Percentiles rank a stretch among this genome's conserved stretches.
phyloP scores from a whole-genome alignment of 352 stramenopile species.

The Thraustochytrium sp. region DNA sequence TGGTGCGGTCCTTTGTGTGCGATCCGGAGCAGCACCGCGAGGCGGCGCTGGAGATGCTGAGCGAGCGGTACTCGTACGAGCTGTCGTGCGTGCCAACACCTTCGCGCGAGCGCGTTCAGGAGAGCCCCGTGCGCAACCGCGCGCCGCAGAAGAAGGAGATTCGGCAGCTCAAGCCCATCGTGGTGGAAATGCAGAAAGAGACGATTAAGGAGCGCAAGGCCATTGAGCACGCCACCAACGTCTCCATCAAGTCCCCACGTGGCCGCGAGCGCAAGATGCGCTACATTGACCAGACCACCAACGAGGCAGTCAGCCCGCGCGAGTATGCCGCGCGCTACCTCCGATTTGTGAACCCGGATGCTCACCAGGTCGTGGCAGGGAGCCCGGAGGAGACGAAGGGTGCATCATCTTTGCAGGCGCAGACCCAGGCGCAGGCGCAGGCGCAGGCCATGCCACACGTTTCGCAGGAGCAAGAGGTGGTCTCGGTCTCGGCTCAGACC shows the following conservation, averaged over 20 bases:
- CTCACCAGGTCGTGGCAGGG: not conserved
- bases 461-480: no score
- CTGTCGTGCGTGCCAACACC: not conserved
- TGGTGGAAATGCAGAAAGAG: slow-evolving; percentile 8
- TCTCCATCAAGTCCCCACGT: not conserved
- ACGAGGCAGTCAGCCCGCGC: not conserved
- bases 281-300: slow-evolving; percentile 9
- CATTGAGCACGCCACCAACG: slow-evolving; percentile 20
- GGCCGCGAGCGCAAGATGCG: not conserved
- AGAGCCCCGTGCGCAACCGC: not conserved
- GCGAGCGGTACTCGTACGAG: not conserved
- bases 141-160: not conserved
- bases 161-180: not conserved
- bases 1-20: slow-evolving; percentile 3
- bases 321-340: slow-evolving; percentile 13
- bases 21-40: not conserved
- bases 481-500: no score
- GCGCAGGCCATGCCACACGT: no score
- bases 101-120: not conserved
- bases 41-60: not conserved
- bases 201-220: not conserved
- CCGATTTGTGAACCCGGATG: not conserved
- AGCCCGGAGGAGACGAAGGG: no score
- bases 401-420: no score
- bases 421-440: no score